These are phyloP conservation scores for Cryphonectria carpinicola DNA, from an alignment of 2,329 filamentous ascomycete species.

Conservation along the genomic window DNA sequence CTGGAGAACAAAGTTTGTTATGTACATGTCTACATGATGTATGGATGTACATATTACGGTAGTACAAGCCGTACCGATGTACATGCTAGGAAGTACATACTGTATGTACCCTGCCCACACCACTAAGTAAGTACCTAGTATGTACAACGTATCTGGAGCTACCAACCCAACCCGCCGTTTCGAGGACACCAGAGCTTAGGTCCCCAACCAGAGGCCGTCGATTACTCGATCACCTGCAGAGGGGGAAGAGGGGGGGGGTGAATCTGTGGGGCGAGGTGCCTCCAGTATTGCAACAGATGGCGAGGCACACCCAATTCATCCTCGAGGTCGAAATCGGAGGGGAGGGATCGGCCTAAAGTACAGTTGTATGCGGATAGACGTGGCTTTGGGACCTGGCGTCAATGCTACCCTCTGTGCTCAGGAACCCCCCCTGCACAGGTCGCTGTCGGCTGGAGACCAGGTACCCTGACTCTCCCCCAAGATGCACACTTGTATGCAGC, in stretches of 20 bases:
- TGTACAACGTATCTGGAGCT: conserved; percentile 5
- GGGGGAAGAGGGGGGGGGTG: neutral
- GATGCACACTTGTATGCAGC: neutral
- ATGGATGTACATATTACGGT: no score
- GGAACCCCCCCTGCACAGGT: neutral
- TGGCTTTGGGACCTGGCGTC: conserved; percentile 2
- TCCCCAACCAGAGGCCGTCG: neutral
- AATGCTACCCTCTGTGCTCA: conserved; percentile 1
- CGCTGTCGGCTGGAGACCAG: neutral
- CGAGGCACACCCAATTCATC: neutral
- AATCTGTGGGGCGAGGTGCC: neutral
- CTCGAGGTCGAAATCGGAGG: neutral
- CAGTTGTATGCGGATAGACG: neutral
- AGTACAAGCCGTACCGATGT: neutral
- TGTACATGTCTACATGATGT: no score
- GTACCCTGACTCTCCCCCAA: neutral
- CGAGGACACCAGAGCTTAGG: neutral
- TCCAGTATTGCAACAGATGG: neutral
- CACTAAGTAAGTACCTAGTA: neutral
- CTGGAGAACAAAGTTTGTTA: no score
- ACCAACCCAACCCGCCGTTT: neutral
- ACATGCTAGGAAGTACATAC: neutral
- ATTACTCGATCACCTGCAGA: conserved; percentile 1
- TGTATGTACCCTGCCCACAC: neutral
- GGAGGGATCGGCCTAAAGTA: neutral